Evolutionary conservation across 2,329 filamentous ascomycete species (phyloP), one percentile per base, ranked within the genome.

Genomic region (Massarina eburnea): DNA sequence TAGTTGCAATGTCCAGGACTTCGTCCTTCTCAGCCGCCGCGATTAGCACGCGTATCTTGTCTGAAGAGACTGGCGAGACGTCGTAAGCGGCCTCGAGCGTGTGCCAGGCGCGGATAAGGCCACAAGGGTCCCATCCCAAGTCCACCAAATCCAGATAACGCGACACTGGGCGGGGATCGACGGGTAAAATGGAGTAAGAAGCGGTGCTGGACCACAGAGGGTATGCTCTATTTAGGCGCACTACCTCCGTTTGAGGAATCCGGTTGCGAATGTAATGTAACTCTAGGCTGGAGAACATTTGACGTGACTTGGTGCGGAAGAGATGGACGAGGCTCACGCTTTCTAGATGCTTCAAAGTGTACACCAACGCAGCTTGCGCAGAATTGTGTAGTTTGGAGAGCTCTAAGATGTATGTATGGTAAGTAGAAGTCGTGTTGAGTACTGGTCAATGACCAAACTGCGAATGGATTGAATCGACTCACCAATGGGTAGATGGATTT

Each of bases 61-160:
- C 41, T 12, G 36, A 15, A 6, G 30, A 20, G 8, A 26, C 41
- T 9, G 47, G 43, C 8, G 14, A 14, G 14, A 50, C 36, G 37
- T 46, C 12, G 22, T 38, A 46, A 37, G 47, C 40, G 15, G 17
- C 30, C 26, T 50, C 47, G 20, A 50, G 32, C 39, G n/a, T 45
- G 26, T 36, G 47, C 43, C 47, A 50, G 35, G 40, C 47, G n/a
- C 36, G 36, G 10, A 50, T 44, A 14, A 46, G 36, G n/a, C 39
- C 32, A 6, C 39, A 32, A 8, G 39, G 47, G 14, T 46, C 22
- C 20, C 30, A 38, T 29, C 19, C 30, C 5, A 39, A 41, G 19
- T 38, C 24, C n/a, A 44, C 37, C 36, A 41, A 21, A 26, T 48
- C 41, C 10, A 48, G 22, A 27, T 48, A 41, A 17, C 24, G 37